These are phyloP conservation scores for Beauveria scarabaeidicola DNA, from an alignment of 2,329 filamentous ascomycete species.

Conservation along the genomic window DNA sequence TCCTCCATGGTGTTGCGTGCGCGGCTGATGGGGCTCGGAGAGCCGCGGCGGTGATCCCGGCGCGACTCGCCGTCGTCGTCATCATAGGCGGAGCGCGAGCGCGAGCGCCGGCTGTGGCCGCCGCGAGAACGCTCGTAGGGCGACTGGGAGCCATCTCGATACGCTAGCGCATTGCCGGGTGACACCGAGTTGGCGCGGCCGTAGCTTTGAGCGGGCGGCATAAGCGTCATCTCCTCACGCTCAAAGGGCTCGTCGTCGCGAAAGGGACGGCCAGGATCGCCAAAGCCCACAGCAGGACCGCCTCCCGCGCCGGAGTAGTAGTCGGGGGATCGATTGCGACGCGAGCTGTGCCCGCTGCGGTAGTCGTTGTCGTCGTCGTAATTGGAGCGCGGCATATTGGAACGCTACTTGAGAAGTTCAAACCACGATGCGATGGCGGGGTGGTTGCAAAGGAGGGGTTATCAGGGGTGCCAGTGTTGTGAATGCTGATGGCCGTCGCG, in stretches of 20 bases:
- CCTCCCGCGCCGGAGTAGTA: constrained; percentile 23
- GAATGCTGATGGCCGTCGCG: not conserved
- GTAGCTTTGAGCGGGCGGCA: constrained; percentile 16
- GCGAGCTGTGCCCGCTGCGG: constrained; percentile 3
- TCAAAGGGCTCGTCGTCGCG: constrained; percentile 21
- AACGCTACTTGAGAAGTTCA: not conserved
- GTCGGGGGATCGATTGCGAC: constrained; percentile 21
- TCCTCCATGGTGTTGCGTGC: constrained; percentile 34
- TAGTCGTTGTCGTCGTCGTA: constrained; percentile 14
- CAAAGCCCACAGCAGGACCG: constrained; percentile 11
- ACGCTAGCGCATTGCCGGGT: constrained; percentile 18
- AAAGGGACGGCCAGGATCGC: constrained; percentile 10
- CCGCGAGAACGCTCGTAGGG: constrained; percentile 11
- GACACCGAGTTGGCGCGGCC: constrained; percentile 27
- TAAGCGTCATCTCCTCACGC: constrained; percentile 23
- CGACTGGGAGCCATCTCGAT: constrained; percentile 19
- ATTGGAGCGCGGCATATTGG: constrained; percentile 11
- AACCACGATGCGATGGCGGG: not conserved
- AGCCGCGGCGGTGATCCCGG: constrained; percentile 2
- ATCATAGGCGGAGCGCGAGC: constrained; percentile 14
- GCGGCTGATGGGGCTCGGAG: constrained; percentile 28
- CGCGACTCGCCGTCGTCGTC: constrained; percentile 8
- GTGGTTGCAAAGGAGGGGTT: not conserved
- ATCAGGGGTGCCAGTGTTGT: not conserved
- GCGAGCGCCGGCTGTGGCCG: constrained; percentile 12